phyloP scores from a whole-genome alignment of 1,284 basidiomycete species.

The Melampsora larici-populina region DNA sequence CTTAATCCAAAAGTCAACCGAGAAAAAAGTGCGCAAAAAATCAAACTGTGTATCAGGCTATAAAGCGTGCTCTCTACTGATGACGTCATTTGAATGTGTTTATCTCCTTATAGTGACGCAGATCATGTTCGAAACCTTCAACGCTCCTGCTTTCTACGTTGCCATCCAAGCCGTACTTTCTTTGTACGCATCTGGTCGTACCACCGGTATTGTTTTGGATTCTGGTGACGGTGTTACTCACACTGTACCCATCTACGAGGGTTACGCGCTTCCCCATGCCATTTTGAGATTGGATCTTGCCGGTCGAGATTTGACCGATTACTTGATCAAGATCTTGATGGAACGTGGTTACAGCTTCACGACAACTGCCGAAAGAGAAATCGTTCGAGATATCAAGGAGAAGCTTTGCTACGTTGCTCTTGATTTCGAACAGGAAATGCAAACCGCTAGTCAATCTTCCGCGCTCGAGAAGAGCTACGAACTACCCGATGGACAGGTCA shows the following conservation, averaged over 20 bases:
- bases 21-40: slow-evolving; percentile 70
- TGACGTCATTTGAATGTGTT: neutral
- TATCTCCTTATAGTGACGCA: slow-evolving; percentile 60
- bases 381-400: slow-evolving; percentile 97
- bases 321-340: slow-evolving; percentile 85
- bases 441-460: slow-evolving; percentile 85
- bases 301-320: slow-evolving; percentile 89
- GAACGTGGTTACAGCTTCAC: slow-evolving; percentile 95
- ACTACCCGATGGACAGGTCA: slow-evolving; percentile 92
- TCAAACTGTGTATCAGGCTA: neutral
- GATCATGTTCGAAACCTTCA: slow-evolving; percentile 98
- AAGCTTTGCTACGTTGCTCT: slow-evolving; percentile 96
- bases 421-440: slow-evolving; percentile 94
- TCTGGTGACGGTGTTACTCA: slow-evolving; percentile 92
- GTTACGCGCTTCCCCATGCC: slow-evolving; percentile 90
- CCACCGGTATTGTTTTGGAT: slow-evolving; percentile 88
- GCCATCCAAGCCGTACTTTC: slow-evolving; percentile 89
- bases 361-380: slow-evolving; percentile 86
- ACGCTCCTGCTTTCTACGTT: slow-evolving; percentile 87
- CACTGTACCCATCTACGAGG: slow-evolving; percentile 91
- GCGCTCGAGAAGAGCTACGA: slow-evolving; percentile 93
- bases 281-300: slow-evolving; percentile 92
- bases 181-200: slow-evolving; percentile 85
- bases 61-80: neutral
- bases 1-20: slow-evolving; percentile 91